Evolutionary conservation across 306 rosid species (phyloP), one percentile per base, ranked within the genome.

Genomic region (Cicer bijugum): DNA sequence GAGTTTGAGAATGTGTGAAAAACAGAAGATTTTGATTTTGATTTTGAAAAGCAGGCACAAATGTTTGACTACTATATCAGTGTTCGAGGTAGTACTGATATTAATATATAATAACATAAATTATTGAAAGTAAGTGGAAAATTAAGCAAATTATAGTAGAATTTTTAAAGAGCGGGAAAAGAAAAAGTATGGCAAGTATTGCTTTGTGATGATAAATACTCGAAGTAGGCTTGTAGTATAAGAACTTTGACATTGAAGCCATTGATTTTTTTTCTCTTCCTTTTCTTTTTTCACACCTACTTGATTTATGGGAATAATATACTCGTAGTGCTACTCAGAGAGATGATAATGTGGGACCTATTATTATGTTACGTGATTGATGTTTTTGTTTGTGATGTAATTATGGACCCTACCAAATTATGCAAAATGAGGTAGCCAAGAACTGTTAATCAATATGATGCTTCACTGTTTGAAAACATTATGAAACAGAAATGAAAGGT

Each of bases 51-150:
- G 83, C 66, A 81, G 53, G 81, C 82, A 67, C 72, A 82, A 75
- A 84, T 83, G 69, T 84, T 87, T 87, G 92, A 89, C 92, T 77
- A 85, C 69, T 23, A 23, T 23, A 23, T 23, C 69, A 39, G 56
- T 74, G 48, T 9, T 56, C 19, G 81, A 38, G 53, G 37, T 8
- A 46, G 71, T 71, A 44, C 39, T 51, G 53, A 58, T 45, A 40
- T 44, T 64, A 55, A 81, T 75, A 57, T 38, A 51, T 63, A 42
- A 39, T 76, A 75, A 61, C 44, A 62, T 75, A 61, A 84, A 86
- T 82, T 85, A 83, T 74, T 76, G 71, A 84, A 84, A 77, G 72
- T 53, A 38, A 16, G 15, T 15, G 10, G 39, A 9, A n/a, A 11
- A 80, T 75, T 10, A 51, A 74, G 75, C 37, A 75, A 42, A 68